Evolutionary conservation across 495 filamentous ascomycete species (phyloP).

Genomic region (Pseudevernia furfuracea): DNA sequence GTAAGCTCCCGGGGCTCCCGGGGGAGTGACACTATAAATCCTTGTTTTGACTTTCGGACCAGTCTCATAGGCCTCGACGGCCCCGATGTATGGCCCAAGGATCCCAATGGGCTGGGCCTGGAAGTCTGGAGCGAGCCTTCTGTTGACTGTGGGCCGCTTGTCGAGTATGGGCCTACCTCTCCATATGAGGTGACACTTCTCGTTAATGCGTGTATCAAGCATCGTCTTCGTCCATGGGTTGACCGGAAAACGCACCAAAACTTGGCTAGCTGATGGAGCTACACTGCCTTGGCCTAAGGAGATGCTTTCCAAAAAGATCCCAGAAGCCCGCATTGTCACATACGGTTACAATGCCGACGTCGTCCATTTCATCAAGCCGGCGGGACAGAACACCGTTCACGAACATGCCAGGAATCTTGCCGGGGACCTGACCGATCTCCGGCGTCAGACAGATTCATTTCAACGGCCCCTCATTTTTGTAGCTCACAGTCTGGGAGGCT

Average conservation of each 20-base stretch:
- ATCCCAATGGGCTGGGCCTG: not conserved
- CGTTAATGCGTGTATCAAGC: not conserved
- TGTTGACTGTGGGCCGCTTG: not conserved
- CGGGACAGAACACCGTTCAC: slow-evolving; percentile 22
- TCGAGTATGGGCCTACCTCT: not conserved
- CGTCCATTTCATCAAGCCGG: slow-evolving; percentile 13
- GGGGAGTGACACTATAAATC: not conserved
- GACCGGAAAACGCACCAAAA: slow-evolving; percentile 27
- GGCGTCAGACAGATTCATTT: not conserved
- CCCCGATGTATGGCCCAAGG: not conserved
- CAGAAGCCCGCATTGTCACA: slow-evolving; percentile 27
- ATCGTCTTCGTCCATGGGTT: slow-evolving; percentile 34
- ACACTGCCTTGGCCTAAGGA: slow-evolving; percentile 26
- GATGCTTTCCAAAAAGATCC: slow-evolving; percentile 26
- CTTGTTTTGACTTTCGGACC: not conserved
- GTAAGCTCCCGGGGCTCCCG: not conserved
- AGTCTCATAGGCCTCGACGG: not conserved
- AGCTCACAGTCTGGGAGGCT: slow-evolving; percentile 29
- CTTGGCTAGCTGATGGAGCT: slow-evolving; percentile 27
- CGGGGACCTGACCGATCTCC: slow-evolving; percentile 21
- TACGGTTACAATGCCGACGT: slow-evolving; percentile 33
- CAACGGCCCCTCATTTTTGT: slow-evolving; percentile 24
- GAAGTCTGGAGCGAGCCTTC: slow-evolving; percentile 1
- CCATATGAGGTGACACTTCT: not conserved
- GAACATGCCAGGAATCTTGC: slow-evolving; percentile 29